A percentile compares a stretch with the other conserved stretches of the same genome.
Evolutionary conservation across 257 asterid genomes (phyloP).

Genomic region (Gentiana dahurica): DNA sequence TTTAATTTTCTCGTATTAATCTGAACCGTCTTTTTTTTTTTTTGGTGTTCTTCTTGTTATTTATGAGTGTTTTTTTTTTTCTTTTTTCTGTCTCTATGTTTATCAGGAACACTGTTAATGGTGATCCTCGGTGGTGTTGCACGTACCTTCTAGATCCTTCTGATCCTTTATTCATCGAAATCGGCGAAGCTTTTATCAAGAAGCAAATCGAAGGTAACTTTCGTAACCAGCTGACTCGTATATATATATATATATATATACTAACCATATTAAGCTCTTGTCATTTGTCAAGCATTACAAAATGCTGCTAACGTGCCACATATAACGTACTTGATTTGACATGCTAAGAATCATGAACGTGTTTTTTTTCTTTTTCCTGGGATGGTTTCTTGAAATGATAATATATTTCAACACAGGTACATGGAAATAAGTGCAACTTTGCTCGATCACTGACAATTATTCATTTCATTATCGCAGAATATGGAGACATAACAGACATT

Average conservation of each 20-base stretch:
- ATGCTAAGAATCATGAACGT: too few relatives aligned
- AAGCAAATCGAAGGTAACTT: slow-evolving; percentile 57
- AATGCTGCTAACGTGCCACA: too few relatives aligned
- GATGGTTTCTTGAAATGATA: not conserved
- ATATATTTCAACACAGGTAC: too few relatives aligned
- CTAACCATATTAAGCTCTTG: too few relatives aligned
- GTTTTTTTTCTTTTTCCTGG: not conserved
- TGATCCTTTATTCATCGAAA: slow-evolving; percentile 74
- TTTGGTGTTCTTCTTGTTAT: not conserved
- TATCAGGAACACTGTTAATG: slow-evolving; percentile 81
- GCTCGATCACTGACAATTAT: slow-evolving; percentile 11
- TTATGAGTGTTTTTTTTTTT: not conserved
- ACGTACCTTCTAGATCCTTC: slow-evolving; percentile 93
- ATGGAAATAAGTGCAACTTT: not conserved
- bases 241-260: too few relatives aligned
- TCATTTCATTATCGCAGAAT: slow-evolving; percentile 48
- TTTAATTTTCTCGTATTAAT: not conserved
- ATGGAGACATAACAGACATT: slow-evolving; percentile 81
- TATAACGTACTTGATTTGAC: too few relatives aligned
- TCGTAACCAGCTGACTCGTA: not conserved
- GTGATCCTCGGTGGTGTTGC: slow-evolving; percentile 84
- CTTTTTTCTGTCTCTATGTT: slow-evolving; percentile 6
- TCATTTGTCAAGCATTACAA: not conserved
- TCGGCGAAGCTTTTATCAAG: slow-evolving; percentile 81
- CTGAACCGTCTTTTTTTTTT: too few relatives aligned